These are phyloP conservation scores for Hyaloscypha hepaticicola DNA, from an alignment of 495 filamentous ascomycete species.

Conservation along the genomic window DNA sequence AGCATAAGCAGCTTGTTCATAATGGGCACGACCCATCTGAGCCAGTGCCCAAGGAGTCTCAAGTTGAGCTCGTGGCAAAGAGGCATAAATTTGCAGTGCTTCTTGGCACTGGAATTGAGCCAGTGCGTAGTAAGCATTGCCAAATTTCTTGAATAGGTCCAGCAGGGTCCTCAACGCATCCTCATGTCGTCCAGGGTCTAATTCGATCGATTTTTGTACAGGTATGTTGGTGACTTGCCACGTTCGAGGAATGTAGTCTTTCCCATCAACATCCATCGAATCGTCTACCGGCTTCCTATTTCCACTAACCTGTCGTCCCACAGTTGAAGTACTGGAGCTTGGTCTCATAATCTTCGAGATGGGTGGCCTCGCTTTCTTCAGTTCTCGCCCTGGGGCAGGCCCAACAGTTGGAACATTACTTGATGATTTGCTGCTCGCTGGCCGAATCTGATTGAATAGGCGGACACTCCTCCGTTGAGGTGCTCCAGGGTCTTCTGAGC, in stretches of 20 bases:
- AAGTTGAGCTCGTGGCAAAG: constrained; percentile 69
- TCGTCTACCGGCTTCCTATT: constrained; percentile 72
- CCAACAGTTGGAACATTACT: constrained; percentile 41
- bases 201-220: constrained; percentile 37
- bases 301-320: constrained; percentile 84
- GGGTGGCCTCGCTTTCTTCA: constrained; percentile 74
- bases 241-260: constrained; percentile 45
- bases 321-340: constrained; percentile 57
- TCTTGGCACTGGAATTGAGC: constrained; percentile 76
- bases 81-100: constrained; percentile 67
- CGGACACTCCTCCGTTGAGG: constrained; percentile 77
- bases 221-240: constrained; percentile 29
- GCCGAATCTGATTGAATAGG: constrained; percentile 69
- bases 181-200: constrained; percentile 57
- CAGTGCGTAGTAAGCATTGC: constrained; percentile 71
- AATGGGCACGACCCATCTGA: constrained; percentile 84
- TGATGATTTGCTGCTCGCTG: constrained; percentile 54
- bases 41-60: constrained; percentile 95
- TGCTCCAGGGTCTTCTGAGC: constrained; percentile 63
- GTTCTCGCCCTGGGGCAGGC: constrained; percentile 62
- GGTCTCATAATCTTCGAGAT: constrained; percentile 51
- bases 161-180: constrained; percentile 76
- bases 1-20: constrained; percentile 79
- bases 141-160: constrained; percentile 79
- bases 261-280: constrained; percentile 64